Conservation (phyloP, 768 basidiomycete genomes). For the Hirschioporus abietinus region DNA sequence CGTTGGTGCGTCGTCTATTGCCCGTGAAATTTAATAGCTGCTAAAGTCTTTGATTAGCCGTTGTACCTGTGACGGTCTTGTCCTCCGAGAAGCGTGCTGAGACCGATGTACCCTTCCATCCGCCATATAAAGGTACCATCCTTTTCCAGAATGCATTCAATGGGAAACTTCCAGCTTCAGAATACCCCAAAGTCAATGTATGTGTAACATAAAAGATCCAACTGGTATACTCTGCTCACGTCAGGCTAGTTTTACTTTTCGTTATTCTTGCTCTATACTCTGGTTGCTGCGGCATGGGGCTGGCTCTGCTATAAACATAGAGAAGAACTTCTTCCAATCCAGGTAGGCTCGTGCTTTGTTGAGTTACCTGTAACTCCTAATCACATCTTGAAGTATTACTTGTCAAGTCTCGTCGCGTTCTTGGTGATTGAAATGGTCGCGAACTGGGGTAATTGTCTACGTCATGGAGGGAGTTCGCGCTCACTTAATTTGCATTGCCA, state of each 20-base stretch:
- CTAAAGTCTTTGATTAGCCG: conserved; percentile 40
- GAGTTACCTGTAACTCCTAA: conserved; percentile 2
- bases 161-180: conserved; percentile 84
- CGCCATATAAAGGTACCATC: conserved; percentile 72
- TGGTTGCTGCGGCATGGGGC: conserved; percentile 70
- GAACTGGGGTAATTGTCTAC: conserved; percentile 61
- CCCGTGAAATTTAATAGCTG: background rate
- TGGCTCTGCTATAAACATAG: conserved; percentile 78
- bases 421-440: conserved; percentile 93
- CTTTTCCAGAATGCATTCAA: conserved; percentile 85
- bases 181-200: conserved; percentile 97
- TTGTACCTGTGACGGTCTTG: conserved; percentile 85
- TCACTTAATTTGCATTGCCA: conserved; percentile 20
- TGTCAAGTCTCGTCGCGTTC: conserved; percentile 82
- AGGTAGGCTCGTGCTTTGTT: conserved; percentile 41
- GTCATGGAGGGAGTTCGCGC: background rate
- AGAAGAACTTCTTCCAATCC: conserved; percentile 82
- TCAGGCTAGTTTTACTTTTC: conserved; percentile 71
- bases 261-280: conserved; percentile 76
- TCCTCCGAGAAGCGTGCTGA: conserved; percentile 30
- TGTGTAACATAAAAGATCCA: conserved; percentile 21
- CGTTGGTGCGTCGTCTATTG: conserved; percentile 56
- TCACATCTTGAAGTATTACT: conserved; percentile 60
- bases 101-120: conserved; percentile 60
- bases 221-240: background rate